phyloP scores from a whole-genome alignment of 2,329 filamentous ascomycete genomes.

The Trichoderma cornu-damae region DNA sequence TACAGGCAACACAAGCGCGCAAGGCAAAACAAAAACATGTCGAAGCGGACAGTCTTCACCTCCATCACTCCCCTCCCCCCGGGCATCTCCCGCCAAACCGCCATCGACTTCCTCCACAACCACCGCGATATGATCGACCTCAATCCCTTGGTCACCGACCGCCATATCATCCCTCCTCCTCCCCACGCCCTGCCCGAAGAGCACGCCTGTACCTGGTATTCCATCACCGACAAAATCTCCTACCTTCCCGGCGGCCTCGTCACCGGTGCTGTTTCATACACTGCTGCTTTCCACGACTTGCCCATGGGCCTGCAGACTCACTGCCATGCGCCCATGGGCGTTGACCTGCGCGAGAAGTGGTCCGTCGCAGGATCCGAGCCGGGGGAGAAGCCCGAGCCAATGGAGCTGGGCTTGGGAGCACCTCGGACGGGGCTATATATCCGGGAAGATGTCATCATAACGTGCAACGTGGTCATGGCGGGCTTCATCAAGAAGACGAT shows the following conservation, averaged over 20 bases:
- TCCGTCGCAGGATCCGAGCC: conserved; percentile 65
- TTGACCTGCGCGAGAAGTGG: conserved; percentile 77
- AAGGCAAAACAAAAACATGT: conserved; percentile 54
- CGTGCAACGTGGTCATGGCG: conserved; percentile 71
- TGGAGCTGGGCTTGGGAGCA: conserved; percentile 61
- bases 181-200: conserved; percentile 64
- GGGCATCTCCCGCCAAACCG: conserved; percentile 62
- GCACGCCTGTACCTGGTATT: conserved; percentile 69
- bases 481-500: conserved; percentile 78
- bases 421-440: conserved; percentile 70
- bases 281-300: conserved; percentile 73
- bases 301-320: conserved; percentile 72
- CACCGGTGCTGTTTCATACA: conserved; percentile 68
- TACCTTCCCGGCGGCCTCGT: conserved; percentile 65
- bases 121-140: conserved; percentile 82
- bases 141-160: conserved; percentile 74
- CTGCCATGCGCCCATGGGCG: conserved; percentile 73
- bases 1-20: neutral
- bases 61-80: conserved; percentile 72
- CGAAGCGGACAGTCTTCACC: conserved; percentile 67
- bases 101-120: conserved; percentile 69
- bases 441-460: conserved; percentile 77
- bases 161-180: conserved; percentile 63
- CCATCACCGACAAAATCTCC: conserved; percentile 68
- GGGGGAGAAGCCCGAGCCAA: conserved; percentile 60